These are phyloP conservation scores for Cladophialophora psammophila DNA, from an alignment of 2,329 filamentous ascomycete species.

Conservation along the genomic window DNA sequence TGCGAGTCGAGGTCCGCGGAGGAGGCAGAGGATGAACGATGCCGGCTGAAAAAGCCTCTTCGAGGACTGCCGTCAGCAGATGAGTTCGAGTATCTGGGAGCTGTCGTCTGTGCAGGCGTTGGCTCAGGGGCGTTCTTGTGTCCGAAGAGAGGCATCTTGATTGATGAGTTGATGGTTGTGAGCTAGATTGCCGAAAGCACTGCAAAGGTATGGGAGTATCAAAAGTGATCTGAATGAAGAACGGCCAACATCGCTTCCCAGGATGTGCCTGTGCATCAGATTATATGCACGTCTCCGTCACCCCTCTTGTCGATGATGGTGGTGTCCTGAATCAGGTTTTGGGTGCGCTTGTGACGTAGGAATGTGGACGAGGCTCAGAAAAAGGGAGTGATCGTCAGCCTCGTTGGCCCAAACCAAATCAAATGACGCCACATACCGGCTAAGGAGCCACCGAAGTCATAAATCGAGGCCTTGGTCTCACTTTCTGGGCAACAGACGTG, in stretches of 20 bases:
- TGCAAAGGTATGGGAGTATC: background rate
- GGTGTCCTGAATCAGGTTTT: slow-evolving; percentile 24
- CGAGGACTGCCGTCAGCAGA: slow-evolving; percentile 24
- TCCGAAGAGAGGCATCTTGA: slow-evolving; percentile 39
- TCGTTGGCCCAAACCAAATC: slow-evolving; percentile 16
- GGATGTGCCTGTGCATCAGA: background rate
- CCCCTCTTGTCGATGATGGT: background rate
- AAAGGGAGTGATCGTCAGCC: slow-evolving; percentile 30
- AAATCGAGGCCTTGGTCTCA: slow-evolving; percentile 14
- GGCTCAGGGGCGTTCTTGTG: slow-evolving; percentile 37
- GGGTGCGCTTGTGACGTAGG: slow-evolving; percentile 21
- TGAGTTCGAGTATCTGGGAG: slow-evolving; percentile 33
- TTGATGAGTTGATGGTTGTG: background rate
- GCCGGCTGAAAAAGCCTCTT: slow-evolving; percentile 28
- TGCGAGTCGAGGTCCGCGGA: slow-evolving; percentile 43
- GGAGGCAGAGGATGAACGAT: slow-evolving; percentile 38
- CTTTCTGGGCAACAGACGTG: slow-evolving; percentile 2
- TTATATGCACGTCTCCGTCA: slow-evolving; percentile 9
- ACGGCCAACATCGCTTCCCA: background rate
- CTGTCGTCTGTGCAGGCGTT: slow-evolving; percentile 24
- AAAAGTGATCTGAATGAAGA: slow-evolving; percentile 7
- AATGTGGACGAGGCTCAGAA: slow-evolving; percentile 20
- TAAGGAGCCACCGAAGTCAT: slow-evolving; percentile 3
- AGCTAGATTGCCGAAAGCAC: background rate
- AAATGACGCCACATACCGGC: slow-evolving; percentile 33